These are phyloP conservation scores for Coleophoma crateriformis DNA, from an alignment of 2,329 filamentous ascomycete species.

Conservation along the genomic window DNA sequence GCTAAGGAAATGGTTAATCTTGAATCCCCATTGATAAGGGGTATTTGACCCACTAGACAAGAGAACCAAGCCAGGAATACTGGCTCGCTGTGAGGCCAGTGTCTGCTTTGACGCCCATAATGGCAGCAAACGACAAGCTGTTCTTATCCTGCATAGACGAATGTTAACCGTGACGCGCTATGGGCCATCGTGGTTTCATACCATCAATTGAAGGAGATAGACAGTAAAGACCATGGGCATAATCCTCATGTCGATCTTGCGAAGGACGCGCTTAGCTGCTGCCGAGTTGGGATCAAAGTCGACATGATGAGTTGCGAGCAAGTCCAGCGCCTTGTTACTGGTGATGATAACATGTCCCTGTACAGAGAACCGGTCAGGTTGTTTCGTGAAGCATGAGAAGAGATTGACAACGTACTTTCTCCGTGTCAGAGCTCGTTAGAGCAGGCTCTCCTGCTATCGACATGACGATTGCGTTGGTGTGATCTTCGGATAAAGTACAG, in stretches of 20 bases:
- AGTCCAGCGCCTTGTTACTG: slow-evolving; percentile 3
- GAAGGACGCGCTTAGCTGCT: slow-evolving; percentile 7
- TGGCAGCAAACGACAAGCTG: slow-evolving; percentile 1
- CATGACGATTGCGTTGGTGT: too few relatives aligned
- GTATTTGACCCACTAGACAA: slow-evolving; percentile 26
- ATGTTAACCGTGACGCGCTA: too few relatives aligned
- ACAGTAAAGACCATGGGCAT: slow-evolving; percentile 7
- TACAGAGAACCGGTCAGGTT: not conserved
- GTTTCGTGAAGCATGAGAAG: too few relatives aligned
- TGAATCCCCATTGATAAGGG: too few relatives aligned
- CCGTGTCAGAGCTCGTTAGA: too few relatives aligned
- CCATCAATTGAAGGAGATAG: slow-evolving; percentile 6
- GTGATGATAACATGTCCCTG: slow-evolving; percentile 3
- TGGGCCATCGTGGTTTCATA: not conserved
- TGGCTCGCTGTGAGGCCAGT: slow-evolving; percentile 22
- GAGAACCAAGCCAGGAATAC: slow-evolving; percentile 37
- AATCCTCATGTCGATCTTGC: slow-evolving; percentile 7
- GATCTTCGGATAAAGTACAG: too few relatives aligned
- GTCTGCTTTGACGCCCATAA: slow-evolving; percentile 1
- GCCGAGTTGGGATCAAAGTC: slow-evolving; percentile 6
- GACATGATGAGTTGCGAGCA: slow-evolving; percentile 1
- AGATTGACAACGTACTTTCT: too few relatives aligned
- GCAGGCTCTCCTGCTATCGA: too few relatives aligned
- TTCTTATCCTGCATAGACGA: not conserved
- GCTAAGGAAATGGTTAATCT: not conserved